A percentile compares a stretch with the other conserved stretches of the same genome.
These are phyloP conservation scores for Cladosporium oxysporum DNA, from an alignment of 2,329 filamentous ascomycete species.

Conservation along the genomic window DNA sequence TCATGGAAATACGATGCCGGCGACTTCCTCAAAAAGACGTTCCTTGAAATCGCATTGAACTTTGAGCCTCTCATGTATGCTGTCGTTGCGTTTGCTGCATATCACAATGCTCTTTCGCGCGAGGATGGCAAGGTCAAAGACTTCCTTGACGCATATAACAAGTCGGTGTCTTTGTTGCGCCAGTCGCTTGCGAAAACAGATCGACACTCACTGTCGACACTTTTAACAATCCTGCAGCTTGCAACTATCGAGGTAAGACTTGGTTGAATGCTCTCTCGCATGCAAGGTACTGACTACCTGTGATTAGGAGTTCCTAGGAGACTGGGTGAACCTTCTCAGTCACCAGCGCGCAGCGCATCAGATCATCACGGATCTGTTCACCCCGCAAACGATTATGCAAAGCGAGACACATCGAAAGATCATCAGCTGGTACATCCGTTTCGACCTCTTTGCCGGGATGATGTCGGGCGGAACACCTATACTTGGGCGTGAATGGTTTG, in stretches of 20 bases:
- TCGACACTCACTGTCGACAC: conserved; percentile 69
- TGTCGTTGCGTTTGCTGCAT: conserved; percentile 83
- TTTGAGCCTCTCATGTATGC: conserved; percentile 85
- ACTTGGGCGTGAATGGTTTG: conserved; percentile 78
- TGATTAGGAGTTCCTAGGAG: conserved; percentile 82
- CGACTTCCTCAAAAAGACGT: conserved; percentile 70
- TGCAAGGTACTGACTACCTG: background rate
- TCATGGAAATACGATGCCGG: conserved; percentile 70
- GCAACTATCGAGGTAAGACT: conserved; percentile 82
- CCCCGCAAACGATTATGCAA: conserved; percentile 71
- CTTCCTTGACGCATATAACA: conserved; percentile 89
- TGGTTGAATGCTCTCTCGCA: background rate
- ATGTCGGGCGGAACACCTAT: conserved; percentile 77
- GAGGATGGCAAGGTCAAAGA: conserved; percentile 73
- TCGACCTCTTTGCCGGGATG: conserved; percentile 81
- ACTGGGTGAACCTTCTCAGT: conserved; percentile 90
- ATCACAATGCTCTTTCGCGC: conserved; percentile 73
- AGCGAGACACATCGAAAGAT: conserved; percentile 71
- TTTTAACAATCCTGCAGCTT: conserved; percentile 86
- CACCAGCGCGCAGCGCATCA: conserved; percentile 88
- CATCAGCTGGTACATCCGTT: conserved; percentile 85
- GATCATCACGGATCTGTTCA: conserved; percentile 76
- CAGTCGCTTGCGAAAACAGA: conserved; percentile 70
- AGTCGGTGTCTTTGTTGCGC: conserved; percentile 76
- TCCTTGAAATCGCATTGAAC: conserved; percentile 71